Evolutionary conservation across 805 yeast species (phyloP), one percentile per base, ranked within the genome.

Genomic region (Sugiyamaella chiloensis): DNA sequence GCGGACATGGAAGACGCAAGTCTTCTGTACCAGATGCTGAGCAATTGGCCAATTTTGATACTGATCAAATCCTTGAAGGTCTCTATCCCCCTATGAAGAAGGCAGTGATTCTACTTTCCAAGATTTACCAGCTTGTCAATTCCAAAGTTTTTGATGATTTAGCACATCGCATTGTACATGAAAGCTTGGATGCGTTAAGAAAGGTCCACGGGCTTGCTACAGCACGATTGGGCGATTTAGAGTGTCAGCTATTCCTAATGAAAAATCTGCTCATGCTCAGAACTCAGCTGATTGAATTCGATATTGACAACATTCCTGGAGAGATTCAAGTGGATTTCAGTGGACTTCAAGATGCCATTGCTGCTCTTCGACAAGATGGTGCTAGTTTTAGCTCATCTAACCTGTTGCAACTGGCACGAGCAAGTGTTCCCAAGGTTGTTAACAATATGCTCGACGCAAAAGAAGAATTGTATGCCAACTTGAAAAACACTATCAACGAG

Each of bases 101-200:
- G 47, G 82, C 95, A 0, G 67, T 89, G 36, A 75, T 83, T 0
- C 66, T 91, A 4, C 68, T 90, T 24, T 81, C 88, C 27, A 85
- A 80, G 60, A 83, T 90, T 19, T 87, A 87, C 60, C 95, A 87
- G 58, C 70, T 89, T 57, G 77, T 91, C 30, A 83, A 83, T 54
- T 80, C 90, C 1, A 42, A 55, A 9, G 85, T 88, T 1, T 91
- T 90, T 67, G 96, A 88, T 62, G 96, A 87, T 60, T 67, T 90
- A 54, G 96, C 96, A 0, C 96, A 88, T 62, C 80, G 85, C 48
- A 81, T 88, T 44, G 85, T 91, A 3, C 96, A 87, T 60, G 76
- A 84, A 37, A 83, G 93, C 57, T 76, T 88, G 30, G 59, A 68
- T 12, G 79, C 93, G 5, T 65, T 88, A 56, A 75, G 76, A 47